Evolutionary conservation across 129 eudicot genomes (phyloP), one percentile per base, ranked within the genome.

Genomic region (Tagetes patula): DNA sequence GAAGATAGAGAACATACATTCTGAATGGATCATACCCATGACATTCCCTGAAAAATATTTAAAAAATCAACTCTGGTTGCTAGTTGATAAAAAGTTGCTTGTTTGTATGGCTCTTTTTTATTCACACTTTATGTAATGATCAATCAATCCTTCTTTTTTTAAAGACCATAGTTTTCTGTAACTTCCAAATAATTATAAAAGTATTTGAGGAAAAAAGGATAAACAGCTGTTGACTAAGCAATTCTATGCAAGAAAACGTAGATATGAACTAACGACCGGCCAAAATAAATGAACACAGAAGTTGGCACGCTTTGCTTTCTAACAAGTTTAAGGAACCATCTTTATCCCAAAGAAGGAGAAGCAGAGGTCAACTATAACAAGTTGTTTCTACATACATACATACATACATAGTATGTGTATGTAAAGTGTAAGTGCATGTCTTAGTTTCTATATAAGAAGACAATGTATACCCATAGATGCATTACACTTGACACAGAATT

Each of bases 311-410:
- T 1, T 27, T 5, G 27, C 65, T 48, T 77, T 77, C 14, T 55
- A 69, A 47, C 76, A 40, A n/a, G 46, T 69, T 70, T 38, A 77
- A 70, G 81, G 65, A 77, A 77, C 61, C 3, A 59, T 77, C 75
- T 77, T 70, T 77, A 61, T 61, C 71, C 45, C 56, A 40, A 59
- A 69, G 52, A 49, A 20, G 65, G 81, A 14, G 30, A 55, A 67
- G 70, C 62, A 67, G 3, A 30, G 13, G 81, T 70, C 81, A 77
- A 77, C 76, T 60, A 30, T 46, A 27, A 61, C 81, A 59, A 77
- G 54, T 77, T 69, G 81, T 40, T 69, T 6, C 52, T 30, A 66
- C 54, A 34, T 49, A 3, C 20, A 12, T 74, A 54, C 56, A 33
- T 20, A 3, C 27, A 20, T 20, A 20, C 27, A 20, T 20, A 20